phyloP scores from a whole-genome alignment of 2,329 filamentous ascomycete species.

The Aspergillus melleus region DNA sequence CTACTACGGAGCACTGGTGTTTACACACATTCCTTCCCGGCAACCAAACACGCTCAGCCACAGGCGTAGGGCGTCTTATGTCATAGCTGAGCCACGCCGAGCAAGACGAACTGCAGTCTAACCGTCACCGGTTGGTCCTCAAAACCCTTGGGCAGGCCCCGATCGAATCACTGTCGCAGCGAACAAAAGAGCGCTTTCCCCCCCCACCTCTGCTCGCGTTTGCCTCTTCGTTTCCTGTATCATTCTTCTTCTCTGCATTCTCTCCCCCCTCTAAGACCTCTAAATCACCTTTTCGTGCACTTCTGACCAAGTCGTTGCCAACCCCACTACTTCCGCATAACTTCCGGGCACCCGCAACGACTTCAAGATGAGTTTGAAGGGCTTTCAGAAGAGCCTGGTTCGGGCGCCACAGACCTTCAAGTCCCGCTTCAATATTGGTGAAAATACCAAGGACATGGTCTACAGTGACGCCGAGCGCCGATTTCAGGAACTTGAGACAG shows the following conservation, averaged over 20 bases:
- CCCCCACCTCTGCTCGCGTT: conserved; percentile 1
- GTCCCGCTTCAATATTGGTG: conserved; percentile 90
- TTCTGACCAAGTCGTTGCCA: neutral
- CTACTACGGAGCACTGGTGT: too few species aligned
- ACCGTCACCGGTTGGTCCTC: conserved; percentile 19
- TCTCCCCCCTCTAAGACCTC: neutral
- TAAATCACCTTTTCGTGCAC: neutral
- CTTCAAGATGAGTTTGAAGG: conserved; percentile 86
- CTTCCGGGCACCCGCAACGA: conserved; percentile 4
- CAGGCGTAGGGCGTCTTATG: conserved; percentile 15
- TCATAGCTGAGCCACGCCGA: conserved; percentile 28
- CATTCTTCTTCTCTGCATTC: neutral
- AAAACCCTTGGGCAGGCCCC: conserved; percentile 6
- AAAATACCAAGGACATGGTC: conserved; percentile 90
- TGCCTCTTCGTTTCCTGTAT: conserved; percentile 1
- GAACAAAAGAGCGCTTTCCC: conserved; percentile 17
- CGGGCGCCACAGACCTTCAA: conserved; percentile 93
- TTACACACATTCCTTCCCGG: neutral
- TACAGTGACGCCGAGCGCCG: conserved; percentile 93
- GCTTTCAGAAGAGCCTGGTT: conserved; percentile 84
- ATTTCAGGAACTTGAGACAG: conserved; percentile 88
- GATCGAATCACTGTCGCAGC: neutral
- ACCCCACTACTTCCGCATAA: neutral
- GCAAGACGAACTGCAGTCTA: conserved; percentile 21
- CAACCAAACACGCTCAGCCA: conserved; percentile 11